Percentiles rank a stretch among this genome's conserved stretches.
Conservation (phyloP, 2,329 filamentous ascomycete species). For the Apiospora rasikravindrae region DNA sequence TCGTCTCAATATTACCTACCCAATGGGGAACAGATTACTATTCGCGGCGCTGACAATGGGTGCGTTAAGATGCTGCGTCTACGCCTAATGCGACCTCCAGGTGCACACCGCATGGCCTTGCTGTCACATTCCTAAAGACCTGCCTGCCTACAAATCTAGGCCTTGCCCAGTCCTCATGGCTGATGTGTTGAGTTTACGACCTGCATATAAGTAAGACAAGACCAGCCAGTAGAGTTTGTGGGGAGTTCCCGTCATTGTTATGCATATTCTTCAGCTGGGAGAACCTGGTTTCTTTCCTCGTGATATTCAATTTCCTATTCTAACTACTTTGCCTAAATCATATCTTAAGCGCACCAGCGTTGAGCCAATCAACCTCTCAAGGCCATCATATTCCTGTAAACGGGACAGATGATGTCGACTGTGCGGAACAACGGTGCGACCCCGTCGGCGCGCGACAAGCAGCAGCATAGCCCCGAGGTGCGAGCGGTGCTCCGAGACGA, state of each 20-base stretch:
- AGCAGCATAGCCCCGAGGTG: neutral
- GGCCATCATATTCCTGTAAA: neutral
- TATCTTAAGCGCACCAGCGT: neutral
- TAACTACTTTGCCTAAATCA: neutral
- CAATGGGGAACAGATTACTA: neutral
- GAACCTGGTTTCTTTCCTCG: neutral
- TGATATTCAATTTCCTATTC: neutral
- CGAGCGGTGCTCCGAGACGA: neutral
- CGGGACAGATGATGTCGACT: neutral
- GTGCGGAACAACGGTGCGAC: neutral
- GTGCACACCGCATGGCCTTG: neutral
- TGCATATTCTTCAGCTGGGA: neutral
- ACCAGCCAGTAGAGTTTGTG: neutral
- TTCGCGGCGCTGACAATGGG: neutral
- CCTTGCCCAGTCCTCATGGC: neutral
- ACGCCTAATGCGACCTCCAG: neutral
- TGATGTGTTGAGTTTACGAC: neutral
- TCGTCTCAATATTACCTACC: neutral
- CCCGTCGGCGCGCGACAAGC: neutral
- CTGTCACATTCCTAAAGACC: neutral
- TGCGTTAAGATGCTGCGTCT: neutral
- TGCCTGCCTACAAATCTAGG: no score
- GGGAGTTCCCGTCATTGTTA: neutral
- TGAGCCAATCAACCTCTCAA: neutral
- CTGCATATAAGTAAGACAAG: neutral